Evolutionary conservation across 305 asterid species (phyloP).

Genomic region (Salvia sclarea): DNA sequence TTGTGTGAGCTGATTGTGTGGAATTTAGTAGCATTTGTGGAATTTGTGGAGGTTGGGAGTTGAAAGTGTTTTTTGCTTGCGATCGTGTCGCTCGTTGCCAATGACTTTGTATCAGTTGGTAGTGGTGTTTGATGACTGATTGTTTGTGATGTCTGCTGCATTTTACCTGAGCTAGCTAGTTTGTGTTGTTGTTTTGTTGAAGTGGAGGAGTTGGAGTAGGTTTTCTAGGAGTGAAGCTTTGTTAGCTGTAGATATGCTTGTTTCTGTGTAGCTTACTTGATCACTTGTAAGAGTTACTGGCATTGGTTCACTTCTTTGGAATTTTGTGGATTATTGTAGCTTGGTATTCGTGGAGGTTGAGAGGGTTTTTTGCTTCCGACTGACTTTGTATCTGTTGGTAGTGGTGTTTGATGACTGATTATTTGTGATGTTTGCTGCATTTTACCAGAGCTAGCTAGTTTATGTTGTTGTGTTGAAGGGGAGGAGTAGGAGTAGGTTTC

Average conservation of each 20-base stretch:
- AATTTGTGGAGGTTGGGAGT: neutral
- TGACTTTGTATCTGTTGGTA: constrained; percentile 23
- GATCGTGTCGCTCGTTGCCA: constrained; percentile 23
- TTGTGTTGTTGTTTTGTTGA: neutral
- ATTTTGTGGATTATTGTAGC: neutral
- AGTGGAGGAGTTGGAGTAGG: neutral
- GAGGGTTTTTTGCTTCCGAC: constrained; percentile 27
- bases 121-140: constrained; percentile 10
- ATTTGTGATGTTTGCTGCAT: neutral
- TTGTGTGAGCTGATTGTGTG: neutral
- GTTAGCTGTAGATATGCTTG: neutral
- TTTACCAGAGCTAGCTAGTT: neutral
- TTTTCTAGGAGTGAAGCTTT: neutral
- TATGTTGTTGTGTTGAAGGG: neutral
- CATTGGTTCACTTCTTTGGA: too few species aligned
- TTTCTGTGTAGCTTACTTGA: constrained; percentile 5
- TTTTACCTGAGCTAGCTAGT: neutral
- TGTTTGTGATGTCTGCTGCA: neutral
- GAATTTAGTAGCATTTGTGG: neutral
- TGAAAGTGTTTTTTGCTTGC: constrained; percentile 21
- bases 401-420: constrained; percentile 14
- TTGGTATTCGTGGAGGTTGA: neutral
- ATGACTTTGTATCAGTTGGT: constrained; percentile 24
- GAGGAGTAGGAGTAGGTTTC: neutral
- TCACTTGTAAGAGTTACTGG: constrained; percentile 18